Evolutionary conservation across 148 eudicot species (phyloP), one percentile per base, ranked within the genome.

Genomic region (Rhododendron kiyosumense): DNA sequence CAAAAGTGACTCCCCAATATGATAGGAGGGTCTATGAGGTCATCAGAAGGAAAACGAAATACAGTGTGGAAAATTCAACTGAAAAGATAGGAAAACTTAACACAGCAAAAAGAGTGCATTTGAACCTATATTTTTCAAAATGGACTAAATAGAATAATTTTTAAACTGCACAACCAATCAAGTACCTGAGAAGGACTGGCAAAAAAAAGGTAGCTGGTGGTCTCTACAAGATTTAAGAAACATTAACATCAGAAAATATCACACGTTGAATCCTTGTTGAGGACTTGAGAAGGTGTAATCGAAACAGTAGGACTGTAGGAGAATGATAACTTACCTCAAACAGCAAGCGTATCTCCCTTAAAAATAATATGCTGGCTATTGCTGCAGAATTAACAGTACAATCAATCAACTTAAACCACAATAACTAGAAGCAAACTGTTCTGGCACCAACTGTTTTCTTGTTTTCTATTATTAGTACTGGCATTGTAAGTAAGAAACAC

Each of bases 291-390:
- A 75, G 81, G 49, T 4, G 36, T 52, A 48, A 13, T 32, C 5
- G 13, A 87, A 32, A 79, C 78, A 78, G 14, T 51, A 71, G 18
- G 77, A 79, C 78, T 65, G 14, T 51, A 77, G 18, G 77, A 48
- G 13, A 82, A 81, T 78, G 41, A 32, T 38, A 65, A 41, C 85
- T 84, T 89, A 97, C 99, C 94, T 86, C 85, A 85, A 87, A 92
- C 43, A 93, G 84, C 85, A 91, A 57, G 51, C 93, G 88, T 36
- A 89, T 49, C 85, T 95, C 90, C 88, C 96, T 92, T 12, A 95
- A 82, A 89, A 93, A 93, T 84, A 97, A 82, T 83, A 97, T 88
- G n/a, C 92, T 89, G 81, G 96, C 92, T 85, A 97, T 94, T 49
- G 91, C 99, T 97, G 98, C 94, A 91, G 28, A 79, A 81, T 73